phyloP scores from a whole-genome alignment of 495 filamentous ascomycete genomes.

The Penicillium silybi region DNA sequence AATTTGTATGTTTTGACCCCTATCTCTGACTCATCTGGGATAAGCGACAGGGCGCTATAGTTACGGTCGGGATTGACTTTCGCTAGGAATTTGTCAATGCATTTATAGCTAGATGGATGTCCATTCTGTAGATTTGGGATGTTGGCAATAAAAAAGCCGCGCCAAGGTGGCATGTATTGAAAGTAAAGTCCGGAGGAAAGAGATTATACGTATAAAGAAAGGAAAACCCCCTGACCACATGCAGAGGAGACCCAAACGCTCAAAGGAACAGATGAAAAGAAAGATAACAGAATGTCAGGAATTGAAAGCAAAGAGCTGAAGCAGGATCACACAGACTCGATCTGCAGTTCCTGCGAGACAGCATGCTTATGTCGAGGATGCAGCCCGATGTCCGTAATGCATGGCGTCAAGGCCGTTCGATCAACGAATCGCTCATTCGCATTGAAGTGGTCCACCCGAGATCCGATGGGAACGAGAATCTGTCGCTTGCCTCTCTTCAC shows the following conservation, averaged over 20 bases:
- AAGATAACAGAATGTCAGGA: background rate
- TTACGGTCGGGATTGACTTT: too few species aligned
- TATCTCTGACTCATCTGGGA: too few species aligned
- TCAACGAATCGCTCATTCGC: slow-evolving; percentile 27
- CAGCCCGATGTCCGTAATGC: slow-evolving; percentile 30
- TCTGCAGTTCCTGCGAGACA: slow-evolving; percentile 35
- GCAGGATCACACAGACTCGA: slow-evolving; percentile 28
- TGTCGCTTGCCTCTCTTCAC: slow-evolving; percentile 36
- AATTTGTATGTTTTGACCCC: too few species aligned
- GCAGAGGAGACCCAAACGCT: background rate
- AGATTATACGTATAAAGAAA: background rate
- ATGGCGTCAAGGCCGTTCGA: slow-evolving; percentile 21
- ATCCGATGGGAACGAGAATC: slow-evolving; percentile 34
- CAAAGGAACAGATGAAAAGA: background rate
- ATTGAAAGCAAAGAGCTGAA: background rate
- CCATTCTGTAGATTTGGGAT: too few species aligned
- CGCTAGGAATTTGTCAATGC: too few species aligned
- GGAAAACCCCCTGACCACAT: background rate
- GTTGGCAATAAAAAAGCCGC: too few species aligned
- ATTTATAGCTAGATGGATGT: too few species aligned
- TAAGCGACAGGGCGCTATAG: too few species aligned
- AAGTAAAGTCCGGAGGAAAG: background rate
- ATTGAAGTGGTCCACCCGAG: slow-evolving; percentile 20
- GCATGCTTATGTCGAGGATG: slow-evolving; percentile 30
- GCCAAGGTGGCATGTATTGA: background rate